These are phyloP conservation scores for Guyanaporus albipodus DNA, from an alignment of 768 basidiomycete species.

Conservation along the genomic window DNA sequence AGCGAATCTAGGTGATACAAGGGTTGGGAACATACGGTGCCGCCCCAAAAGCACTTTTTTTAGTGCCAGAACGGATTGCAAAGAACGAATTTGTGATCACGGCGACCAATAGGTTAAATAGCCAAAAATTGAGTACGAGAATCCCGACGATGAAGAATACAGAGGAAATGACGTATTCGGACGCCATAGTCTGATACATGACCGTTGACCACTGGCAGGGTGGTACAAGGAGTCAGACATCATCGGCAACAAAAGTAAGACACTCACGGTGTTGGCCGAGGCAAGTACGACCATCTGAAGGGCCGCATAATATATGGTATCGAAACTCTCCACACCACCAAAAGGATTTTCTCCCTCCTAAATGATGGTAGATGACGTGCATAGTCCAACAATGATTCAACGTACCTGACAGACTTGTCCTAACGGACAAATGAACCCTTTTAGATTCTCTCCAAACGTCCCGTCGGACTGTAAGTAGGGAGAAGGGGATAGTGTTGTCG, in stretches of 20 bases:
- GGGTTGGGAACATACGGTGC: conserved; percentile 27
- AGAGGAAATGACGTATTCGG: conserved; percentile 82
- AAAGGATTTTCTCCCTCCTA: conserved; percentile 68
- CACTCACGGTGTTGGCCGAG: conserved; percentile 67
- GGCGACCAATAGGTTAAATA: conserved; percentile 92
- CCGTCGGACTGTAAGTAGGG: conserved; percentile 43
- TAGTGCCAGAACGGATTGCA: conserved; percentile 79
- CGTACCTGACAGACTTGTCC: conserved; percentile 78
- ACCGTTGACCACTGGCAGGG: conserved; percentile 60
- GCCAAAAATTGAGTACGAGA: conserved; percentile 89
- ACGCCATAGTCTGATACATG: conserved; percentile 87
- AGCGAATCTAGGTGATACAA: not conserved
- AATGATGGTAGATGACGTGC: not conserved
- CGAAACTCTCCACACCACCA: conserved; percentile 70
- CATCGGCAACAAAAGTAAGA: not conserved
- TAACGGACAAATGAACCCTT: conserved; percentile 87
- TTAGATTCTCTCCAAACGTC: conserved; percentile 38
- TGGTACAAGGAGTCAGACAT: conserved; percentile 1
- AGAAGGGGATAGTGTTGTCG: conserved; percentile 43
- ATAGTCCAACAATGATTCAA: not conserved
- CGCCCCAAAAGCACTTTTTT: conserved; percentile 90
- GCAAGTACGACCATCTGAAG: conserved; percentile 85
- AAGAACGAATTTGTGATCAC: conserved; percentile 92
- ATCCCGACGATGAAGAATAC: conserved; percentile 84
- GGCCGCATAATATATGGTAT: conserved; percentile 79